These are phyloP conservation scores for Aspergillus cavernicola DNA, from an alignment of 495 filamentous ascomycete genomes.

Conservation along the genomic window DNA sequence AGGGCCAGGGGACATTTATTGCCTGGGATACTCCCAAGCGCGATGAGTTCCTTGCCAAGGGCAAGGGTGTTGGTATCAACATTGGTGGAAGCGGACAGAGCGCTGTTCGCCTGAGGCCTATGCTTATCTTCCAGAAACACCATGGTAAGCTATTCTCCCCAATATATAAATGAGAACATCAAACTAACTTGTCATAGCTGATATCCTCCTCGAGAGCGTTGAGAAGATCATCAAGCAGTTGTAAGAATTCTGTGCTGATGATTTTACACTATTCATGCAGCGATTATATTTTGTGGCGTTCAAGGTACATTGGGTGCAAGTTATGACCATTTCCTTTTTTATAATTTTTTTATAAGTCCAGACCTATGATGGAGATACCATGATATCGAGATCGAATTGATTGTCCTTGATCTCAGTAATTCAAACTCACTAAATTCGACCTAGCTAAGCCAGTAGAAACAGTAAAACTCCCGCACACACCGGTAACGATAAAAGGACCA, in stretches of 20 bases:
- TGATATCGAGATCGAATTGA: not conserved
- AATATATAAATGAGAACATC: not conserved
- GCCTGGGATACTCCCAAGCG: conserved; percentile 87
- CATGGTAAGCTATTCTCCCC: conserved; percentile 59
- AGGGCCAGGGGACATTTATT: conserved; percentile 95
- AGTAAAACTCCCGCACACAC: conserved; percentile 9
- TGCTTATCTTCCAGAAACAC: conserved; percentile 93
- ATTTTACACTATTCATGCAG: not conserved
- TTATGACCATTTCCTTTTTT: not conserved
- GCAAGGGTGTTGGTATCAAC: conserved; percentile 78
- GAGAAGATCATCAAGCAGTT: conserved; percentile 71
- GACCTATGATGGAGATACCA: not conserved
- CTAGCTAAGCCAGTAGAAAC: not conserved
- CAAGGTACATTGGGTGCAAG: not conserved
- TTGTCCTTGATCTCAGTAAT: no score
- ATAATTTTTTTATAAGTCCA: no score
- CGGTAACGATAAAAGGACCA: no score
- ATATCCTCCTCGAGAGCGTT: conserved; percentile 62
- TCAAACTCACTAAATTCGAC: not conserved
- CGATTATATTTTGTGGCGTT: conserved; percentile 15
- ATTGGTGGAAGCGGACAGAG: conserved; percentile 82
- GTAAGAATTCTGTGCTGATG: conserved; percentile 26
- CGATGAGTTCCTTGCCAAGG: conserved; percentile 76
- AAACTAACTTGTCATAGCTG: conserved; percentile 40
- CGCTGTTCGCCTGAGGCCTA: conserved; percentile 85